Conservation (phyloP, 2,329 filamentous ascomycete genomes). For the Peltaster fructicola region DNA sequence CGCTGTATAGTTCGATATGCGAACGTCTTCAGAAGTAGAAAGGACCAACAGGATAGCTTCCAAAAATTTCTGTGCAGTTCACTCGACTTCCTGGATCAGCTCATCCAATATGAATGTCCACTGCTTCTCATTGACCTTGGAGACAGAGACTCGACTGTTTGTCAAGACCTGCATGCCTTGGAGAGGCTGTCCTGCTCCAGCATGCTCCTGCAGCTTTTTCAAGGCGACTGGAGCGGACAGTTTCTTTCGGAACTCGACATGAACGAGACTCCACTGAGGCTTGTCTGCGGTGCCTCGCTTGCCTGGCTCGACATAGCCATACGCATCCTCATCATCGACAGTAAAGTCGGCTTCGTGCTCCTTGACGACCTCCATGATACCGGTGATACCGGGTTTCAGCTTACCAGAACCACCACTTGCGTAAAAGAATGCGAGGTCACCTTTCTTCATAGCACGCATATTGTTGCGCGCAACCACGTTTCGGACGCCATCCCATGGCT, state of each 20-base stretch:
- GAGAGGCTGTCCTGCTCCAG: constrained; percentile 36
- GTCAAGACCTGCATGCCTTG: constrained; percentile 64
- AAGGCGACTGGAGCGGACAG: constrained; percentile 55
- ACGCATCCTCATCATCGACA: constrained; percentile 51
- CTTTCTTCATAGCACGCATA: constrained; percentile 75
- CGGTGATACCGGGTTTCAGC: constrained; percentile 55
- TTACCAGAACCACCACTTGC: constrained; percentile 68
- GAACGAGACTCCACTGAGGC: constrained; percentile 75
- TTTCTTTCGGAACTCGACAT: constrained; percentile 74
- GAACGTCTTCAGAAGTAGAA: too few species aligned
- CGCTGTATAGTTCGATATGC: too few species aligned
- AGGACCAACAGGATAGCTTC: too few species aligned
- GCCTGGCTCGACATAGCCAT: constrained; percentile 72
- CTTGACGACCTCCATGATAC: constrained; percentile 49
- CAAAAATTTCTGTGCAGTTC: too few species aligned
- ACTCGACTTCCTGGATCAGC: too few species aligned
- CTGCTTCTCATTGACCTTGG: constrained; percentile 44
- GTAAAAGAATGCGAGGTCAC: constrained; percentile 92
- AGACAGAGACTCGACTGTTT: constrained; percentile 68
- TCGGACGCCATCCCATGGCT: constrained; percentile 65
- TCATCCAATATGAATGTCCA: constrained; percentile 43
- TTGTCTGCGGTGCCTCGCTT: constrained; percentile 30
- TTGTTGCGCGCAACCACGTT: constrained; percentile 58
- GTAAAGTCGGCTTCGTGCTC: constrained; percentile 66
- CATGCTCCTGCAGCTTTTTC: constrained; percentile 49